phyloP scores from a whole-genome alignment of 768 basidiomycete species.

The Lyophyllum atratum region DNA sequence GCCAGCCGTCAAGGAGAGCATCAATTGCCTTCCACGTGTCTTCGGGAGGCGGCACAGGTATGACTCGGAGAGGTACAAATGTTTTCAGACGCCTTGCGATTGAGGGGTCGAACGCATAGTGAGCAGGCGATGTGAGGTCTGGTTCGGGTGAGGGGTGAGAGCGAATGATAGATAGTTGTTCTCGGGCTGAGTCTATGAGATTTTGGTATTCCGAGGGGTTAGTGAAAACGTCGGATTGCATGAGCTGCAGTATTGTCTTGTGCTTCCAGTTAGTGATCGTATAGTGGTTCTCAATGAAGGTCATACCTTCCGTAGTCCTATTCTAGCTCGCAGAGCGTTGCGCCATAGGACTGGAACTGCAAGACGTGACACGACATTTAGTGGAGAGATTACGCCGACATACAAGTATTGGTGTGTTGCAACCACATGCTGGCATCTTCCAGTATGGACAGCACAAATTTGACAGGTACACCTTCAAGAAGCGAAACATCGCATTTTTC shows the following conservation, averaged over 20 bases:
- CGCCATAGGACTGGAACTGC: constrained; percentile 51
- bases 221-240: constrained; percentile 42
- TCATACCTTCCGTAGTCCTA: constrained; percentile 60
- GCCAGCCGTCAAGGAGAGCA: constrained; percentile 54
- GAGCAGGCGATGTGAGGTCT: constrained; percentile 45
- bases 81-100: constrained; percentile 68
- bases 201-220: constrained; percentile 35
- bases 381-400: background rate
- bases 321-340: constrained; percentile 50
- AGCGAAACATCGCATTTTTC: constrained; percentile 86
- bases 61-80: constrained; percentile 66
- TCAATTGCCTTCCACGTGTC: constrained; percentile 54
- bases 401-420: constrained; percentile 43
- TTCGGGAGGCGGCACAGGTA: constrained; percentile 49
- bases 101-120: constrained; percentile 63
- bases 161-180: constrained; percentile 42
- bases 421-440: constrained; percentile 70
- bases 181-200: constrained; percentile 41
- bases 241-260: constrained; percentile 52
- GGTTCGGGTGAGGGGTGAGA: constrained; percentile 38
- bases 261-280: background rate
- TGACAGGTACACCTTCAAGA: constrained; percentile 61
- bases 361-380: background rate
- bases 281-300: background rate
- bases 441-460: constrained; percentile 52